Evolutionary conservation across 805 yeast genomes (phyloP).

Genomic region (Ogataea polymorpha): DNA sequence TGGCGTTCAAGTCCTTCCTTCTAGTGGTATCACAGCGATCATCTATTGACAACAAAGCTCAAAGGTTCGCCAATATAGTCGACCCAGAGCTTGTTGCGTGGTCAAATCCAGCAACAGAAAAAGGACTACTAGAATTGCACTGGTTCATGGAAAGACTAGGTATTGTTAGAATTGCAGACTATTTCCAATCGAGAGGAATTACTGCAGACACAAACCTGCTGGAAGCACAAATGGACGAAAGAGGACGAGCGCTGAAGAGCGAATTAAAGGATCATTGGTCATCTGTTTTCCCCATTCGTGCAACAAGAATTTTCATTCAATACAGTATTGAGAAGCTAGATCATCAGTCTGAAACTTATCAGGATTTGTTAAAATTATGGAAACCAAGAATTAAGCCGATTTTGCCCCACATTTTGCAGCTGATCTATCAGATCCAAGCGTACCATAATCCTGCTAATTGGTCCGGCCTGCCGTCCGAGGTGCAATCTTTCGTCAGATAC

Average conservation of each 20-base stretch:
- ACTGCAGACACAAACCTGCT: slow-evolving; percentile 72
- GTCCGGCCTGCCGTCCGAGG: slow-evolving; percentile 82
- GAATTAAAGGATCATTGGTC: slow-evolving; percentile 90
- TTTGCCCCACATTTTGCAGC: slow-evolving; percentile 83
- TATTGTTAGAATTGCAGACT: slow-evolving; percentile 87
- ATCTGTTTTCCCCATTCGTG: slow-evolving; percentile 89
- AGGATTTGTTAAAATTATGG: slow-evolving; percentile 74
- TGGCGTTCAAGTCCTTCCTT: slow-evolving; percentile 88
- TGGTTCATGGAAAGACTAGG: slow-evolving; percentile 99
- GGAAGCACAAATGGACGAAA: slow-evolving; percentile 84
- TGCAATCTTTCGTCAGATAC: slow-evolving; percentile 85
- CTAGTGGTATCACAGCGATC: slow-evolving; percentile 90
- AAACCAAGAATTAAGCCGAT: slow-evolving; percentile 90
- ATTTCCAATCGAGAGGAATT: slow-evolving; percentile 80
- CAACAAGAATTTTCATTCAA: slow-evolving; percentile 91
- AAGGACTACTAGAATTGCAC: slow-evolving; percentile 83
- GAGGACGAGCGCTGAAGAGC: slow-evolving; percentile 71
- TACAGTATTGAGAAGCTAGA: slow-evolving; percentile 90
- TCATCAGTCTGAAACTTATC: slow-evolving; percentile 73
- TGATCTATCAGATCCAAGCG: slow-evolving; percentile 86
- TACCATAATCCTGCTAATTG: slow-evolving; percentile 93
- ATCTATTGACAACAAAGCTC: slow-evolving; percentile 62
- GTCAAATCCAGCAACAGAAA: slow-evolving; percentile 88
- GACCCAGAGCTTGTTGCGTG: slow-evolving; percentile 92
- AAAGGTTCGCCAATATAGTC: slow-evolving; percentile 79